phyloP scores from a whole-genome alignment of 805 yeast genomes.

The Candida cerambycidarum region DNA sequence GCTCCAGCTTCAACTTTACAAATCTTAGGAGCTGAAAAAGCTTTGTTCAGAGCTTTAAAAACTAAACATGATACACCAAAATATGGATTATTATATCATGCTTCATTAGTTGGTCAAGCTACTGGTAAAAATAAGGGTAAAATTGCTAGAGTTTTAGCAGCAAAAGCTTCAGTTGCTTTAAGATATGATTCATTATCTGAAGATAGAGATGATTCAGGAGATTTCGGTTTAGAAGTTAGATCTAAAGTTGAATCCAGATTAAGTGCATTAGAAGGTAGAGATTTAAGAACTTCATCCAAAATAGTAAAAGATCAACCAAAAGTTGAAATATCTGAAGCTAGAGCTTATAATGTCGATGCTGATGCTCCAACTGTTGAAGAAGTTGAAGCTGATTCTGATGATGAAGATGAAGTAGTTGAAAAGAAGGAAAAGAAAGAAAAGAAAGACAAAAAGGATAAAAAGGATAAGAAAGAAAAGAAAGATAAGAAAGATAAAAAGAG shows the following conservation, averaged over 20 bases:
- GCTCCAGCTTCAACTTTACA: constrained; percentile 99
- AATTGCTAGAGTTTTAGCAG: constrained; percentile 97
- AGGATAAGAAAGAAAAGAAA: constrained; percentile 24
- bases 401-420: constrained; percentile 18
- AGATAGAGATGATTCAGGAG: constrained; percentile 95
- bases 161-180: constrained; percentile 95
- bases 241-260: constrained; percentile 92
- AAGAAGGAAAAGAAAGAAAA: constrained; percentile 30
- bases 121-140: constrained; percentile 98
- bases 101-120: constrained; percentile 96
- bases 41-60: constrained; percentile 96
- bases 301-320: constrained; percentile 80
- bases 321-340: constrained; percentile 79
- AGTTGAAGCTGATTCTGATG: constrained; percentile 22
- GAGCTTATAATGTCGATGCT: constrained; percentile 93
- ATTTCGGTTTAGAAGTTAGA: constrained; percentile 87
- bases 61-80: constrained; percentile 99
- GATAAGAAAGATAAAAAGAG: constrained; percentile 13
- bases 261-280: constrained; percentile 95
- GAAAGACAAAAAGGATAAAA: constrained; percentile 28
- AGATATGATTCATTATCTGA: constrained; percentile 97
- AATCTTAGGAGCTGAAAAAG: constrained; percentile 98
- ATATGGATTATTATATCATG: constrained; percentile 95
- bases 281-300: constrained; percentile 84
- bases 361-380: constrained; percentile 57